Percentiles rank a stretch among this genome's conserved stretches.
Evolutionary conservation across 73 alveolate genomes (phyloP).

Genomic region (Paramecium sonneborni): DNA sequence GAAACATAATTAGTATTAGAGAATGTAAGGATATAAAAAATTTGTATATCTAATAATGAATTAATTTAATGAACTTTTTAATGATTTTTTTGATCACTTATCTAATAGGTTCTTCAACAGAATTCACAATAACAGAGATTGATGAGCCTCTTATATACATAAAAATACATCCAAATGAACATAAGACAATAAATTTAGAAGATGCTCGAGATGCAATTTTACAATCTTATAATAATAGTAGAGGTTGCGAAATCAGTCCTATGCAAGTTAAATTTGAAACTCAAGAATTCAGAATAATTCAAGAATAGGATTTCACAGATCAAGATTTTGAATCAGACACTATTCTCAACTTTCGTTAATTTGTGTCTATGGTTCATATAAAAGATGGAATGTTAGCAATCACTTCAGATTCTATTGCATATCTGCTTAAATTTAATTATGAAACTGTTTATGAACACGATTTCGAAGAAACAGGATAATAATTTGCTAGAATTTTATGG

Average conservation of each 20-base stretch:
- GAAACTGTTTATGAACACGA: background rate
- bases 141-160: background rate
- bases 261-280: background rate
- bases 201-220: slow-evolving; percentile 9
- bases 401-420: slow-evolving; percentile 26
- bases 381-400: slow-evolving; percentile 52
- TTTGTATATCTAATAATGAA: background rate
- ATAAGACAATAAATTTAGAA: background rate
- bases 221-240: background rate
- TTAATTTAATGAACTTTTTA: background rate
- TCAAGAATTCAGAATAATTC: background rate
- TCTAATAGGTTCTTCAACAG: background rate
- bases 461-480: background rate
- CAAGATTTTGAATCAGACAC: background rate
- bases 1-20: background rate
- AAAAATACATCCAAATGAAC: background rate
- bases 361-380: background rate
- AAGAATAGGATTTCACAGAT: background rate
- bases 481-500: slow-evolving; percentile 26
- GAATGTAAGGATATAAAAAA: background rate
- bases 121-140: background rate
- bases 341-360: slow-evolving; percentile 11
- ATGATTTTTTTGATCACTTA: background rate
- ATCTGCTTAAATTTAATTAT: slow-evolving; percentile 31
- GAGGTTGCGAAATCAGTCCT: background rate